Base-by-base conservation (phyloP, 345 rosid species). In the Brassica incana region DNA sequence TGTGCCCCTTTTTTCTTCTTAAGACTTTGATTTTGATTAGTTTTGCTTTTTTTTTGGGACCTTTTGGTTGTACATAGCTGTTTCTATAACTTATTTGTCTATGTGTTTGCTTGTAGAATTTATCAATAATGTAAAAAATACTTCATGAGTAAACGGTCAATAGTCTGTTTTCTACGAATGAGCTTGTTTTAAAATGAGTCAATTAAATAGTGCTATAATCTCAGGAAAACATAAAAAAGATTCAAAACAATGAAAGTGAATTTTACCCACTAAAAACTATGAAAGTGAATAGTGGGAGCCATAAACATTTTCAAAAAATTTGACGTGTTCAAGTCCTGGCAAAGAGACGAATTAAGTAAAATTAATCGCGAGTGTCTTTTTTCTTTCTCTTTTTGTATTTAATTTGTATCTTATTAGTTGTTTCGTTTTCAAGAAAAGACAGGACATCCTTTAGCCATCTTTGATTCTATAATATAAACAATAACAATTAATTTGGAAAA, bases 351-450 rank as follows among this genome's bases (percentile, higher is more conserved):
- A 7, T 61, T 36, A 54, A 65, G 27, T 65, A 58, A 66, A 40
- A 30, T 30, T 25, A 61, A 69, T 77, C 38, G 69, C 38, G 1
- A 36, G 11, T 69, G 62, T 69, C 25, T 16, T 59, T 2, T 16
- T 23, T 10, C 5, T 5, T 3, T 36, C 20, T 43, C 18, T 52
- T 52, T 52, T 52, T 40, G 8, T 45, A 69, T 45, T 23, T 52
- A 64, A 18, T 64, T 2, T 35, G 35, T 27, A 56, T 25, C 16
- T 65, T 48, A 71, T 5, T 71, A 71, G 54, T 62, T 35, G 30
- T 74, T 61, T 79, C 71, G 9, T 69, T 74, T 18, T 74, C 74
- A 69, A 61, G 65, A 79, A 60, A 60, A 68, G 59, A 61, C 78
- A 73, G 35, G 43, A 16, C 9, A 54, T 54, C 16, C 61, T 54